These are phyloP conservation scores for Chalara sp. DNA, from an alignment of 2,329 filamentous ascomycete species.

Conservation along the genomic window DNA sequence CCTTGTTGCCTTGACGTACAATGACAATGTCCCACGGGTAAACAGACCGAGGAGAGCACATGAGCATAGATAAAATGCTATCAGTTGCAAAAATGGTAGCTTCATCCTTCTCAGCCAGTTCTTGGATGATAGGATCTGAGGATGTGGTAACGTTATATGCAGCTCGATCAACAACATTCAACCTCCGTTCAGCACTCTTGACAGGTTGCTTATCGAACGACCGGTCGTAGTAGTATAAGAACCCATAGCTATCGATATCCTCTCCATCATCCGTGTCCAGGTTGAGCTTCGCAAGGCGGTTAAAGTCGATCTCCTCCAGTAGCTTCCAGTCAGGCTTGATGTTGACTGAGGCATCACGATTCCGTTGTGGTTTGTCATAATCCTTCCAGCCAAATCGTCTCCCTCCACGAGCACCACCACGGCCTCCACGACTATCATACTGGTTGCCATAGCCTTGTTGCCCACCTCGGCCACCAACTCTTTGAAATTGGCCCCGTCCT, in stretches of 20 bases:
- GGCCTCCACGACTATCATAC: conserved; percentile 65
- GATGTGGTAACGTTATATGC: conserved; percentile 98
- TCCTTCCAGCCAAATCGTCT: conserved; percentile 98
- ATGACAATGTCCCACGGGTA: conserved; percentile 99
- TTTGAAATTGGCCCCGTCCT: conserved; percentile 58
- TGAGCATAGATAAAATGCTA: conserved; percentile 96
- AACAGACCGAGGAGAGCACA: conserved; percentile 94
- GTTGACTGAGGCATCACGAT: conserved; percentile 92
- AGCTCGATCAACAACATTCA: conserved; percentile 84
- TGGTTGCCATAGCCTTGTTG: conserved; percentile 53
- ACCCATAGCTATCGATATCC: conserved; percentile 91
- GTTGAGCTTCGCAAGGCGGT: conserved; percentile 90
- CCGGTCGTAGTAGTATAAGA: conserved; percentile 97
- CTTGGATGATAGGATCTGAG: conserved; percentile 92
- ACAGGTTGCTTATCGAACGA: conserved; percentile 89
- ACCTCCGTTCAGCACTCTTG: conserved; percentile 80
- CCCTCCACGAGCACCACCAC: conserved; percentile 64
- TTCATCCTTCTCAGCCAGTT: conserved; percentile 91
- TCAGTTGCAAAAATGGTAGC: conserved; percentile 96
- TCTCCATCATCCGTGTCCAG: conserved; percentile 91
- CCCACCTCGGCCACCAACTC: conserved; percentile 64
- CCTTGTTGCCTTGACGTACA: conserved; percentile 85
- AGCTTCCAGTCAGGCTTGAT: conserved; percentile 94
- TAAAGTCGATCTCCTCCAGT: conserved; percentile 98
- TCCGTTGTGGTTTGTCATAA: conserved; percentile 94